A percentile compares a stretch with the other conserved stretches of the same genome.
Conservation (phyloP, 352 stramenopile genomes). For the Hyaloperonospora arabidopsidis region DNA sequence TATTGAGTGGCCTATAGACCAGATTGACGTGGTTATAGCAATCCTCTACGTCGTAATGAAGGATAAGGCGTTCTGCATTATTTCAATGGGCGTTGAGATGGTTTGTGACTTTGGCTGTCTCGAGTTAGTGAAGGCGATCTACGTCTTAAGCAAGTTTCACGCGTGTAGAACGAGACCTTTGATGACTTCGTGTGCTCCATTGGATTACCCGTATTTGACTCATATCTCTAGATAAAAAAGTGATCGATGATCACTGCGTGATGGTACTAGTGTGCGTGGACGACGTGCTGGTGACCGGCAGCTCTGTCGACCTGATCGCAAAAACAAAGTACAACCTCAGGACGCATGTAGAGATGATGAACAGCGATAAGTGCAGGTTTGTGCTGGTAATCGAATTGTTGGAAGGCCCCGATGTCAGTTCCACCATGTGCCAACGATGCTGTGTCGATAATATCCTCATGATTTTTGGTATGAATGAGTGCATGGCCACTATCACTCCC, state of each 20-base stretch:
- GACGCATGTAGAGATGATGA: constrained; percentile 1
- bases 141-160: too few relatives aligned
- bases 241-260: constrained; percentile 5
- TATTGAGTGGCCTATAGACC: too few relatives aligned
- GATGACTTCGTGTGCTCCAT: too few relatives aligned
- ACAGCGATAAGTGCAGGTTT: constrained; percentile 11
- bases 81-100: too few relatives aligned
- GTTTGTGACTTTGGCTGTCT: too few relatives aligned
- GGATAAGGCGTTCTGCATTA: too few relatives aligned
- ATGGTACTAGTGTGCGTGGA: constrained; percentile 13
- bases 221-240: too few relatives aligned
- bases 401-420: constrained; percentile 5
- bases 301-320: constrained; percentile 7
- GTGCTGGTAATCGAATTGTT: constrained; percentile 16
- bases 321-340: constrained; percentile 15
- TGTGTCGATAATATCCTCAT: constrained; percentile 19
- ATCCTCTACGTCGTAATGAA: too few relatives aligned
- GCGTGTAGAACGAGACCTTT: too few relatives aligned
- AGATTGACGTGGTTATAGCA: too few relatives aligned
- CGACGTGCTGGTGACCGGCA: constrained; percentile 13
- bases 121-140: too few relatives aligned
- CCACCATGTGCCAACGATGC: constrained; percentile 9
- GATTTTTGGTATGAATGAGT: constrained; percentile 20
- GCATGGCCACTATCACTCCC: constrained; percentile 6
- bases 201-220: too few relatives aligned